These are phyloP conservation scores for Aspergillus tubingensis DNA, from an alignment of 2,329 filamentous ascomycete genomes.

Conservation along the genomic window DNA sequence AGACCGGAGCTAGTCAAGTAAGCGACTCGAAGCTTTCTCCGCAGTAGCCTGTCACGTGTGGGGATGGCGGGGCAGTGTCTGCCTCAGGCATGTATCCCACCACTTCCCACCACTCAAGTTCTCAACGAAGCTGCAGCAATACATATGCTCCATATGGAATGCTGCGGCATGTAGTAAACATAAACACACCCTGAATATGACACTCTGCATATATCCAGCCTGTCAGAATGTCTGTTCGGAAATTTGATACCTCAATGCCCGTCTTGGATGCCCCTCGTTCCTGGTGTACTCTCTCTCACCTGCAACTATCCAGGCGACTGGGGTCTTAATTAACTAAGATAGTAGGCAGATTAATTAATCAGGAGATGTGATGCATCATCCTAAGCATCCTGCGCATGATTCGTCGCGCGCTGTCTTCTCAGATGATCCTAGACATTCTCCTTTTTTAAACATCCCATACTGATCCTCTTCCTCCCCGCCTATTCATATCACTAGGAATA, in stretches of 20 bases:
- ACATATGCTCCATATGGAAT: background rate
- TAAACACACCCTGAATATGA: too few relatives aligned
- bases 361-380: too few relatives aligned
- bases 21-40: slow-evolving; percentile 5
- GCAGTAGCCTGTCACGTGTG: slow-evolving; percentile 14
- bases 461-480: background rate
- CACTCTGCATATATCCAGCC: too few relatives aligned
- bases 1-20: background rate
- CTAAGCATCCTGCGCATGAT: background rate
- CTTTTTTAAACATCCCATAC: background rate
- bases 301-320: too few relatives aligned
- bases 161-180: too few relatives aligned
- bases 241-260: too few relatives aligned
- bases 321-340: too few relatives aligned
- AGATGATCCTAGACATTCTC: slow-evolving; percentile 10
- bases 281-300: too few relatives aligned
- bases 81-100: background rate
- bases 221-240: too few relatives aligned
- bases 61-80: slow-evolving; percentile 17
- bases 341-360: too few relatives aligned
- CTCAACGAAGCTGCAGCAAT: background rate
- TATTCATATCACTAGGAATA: background rate
- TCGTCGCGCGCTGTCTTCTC: background rate
- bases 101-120: background rate
- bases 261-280: too few relatives aligned